phyloP scores from a whole-genome alignment of 257 asterid genomes.

The Cordia subcordata region DNA sequence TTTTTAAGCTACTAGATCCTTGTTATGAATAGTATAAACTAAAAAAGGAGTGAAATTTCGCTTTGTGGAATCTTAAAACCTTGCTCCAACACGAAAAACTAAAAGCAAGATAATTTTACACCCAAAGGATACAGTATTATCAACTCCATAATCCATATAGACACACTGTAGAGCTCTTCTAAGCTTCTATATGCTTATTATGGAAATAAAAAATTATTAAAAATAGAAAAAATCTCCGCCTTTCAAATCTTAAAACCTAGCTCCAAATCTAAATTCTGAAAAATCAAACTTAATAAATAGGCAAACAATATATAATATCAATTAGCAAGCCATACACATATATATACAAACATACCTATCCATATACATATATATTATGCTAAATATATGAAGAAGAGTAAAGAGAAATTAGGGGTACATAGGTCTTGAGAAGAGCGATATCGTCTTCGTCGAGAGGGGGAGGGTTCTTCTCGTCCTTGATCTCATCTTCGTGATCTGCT shows the following conservation, averaged over 20 bases:
- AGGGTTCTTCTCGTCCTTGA: constrained; percentile 94
- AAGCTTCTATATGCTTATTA: too few species aligned
- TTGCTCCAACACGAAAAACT: background rate
- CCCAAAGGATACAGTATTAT: too few species aligned
- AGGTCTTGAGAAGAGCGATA: constrained; percentile 90
- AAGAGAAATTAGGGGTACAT: constrained; percentile 30
- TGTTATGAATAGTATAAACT: too few species aligned
- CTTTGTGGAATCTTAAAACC: background rate
- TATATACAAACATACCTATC: background rate
- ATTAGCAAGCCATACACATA: too few species aligned
- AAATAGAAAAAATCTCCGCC: too few species aligned
- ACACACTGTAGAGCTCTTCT: too few species aligned
- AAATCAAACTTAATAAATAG: too few species aligned
- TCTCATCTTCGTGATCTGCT: constrained; percentile 62
- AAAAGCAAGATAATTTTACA: background rate
- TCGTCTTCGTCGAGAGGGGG: constrained; percentile 88
- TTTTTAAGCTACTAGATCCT: too few species aligned
- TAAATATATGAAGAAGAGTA: background rate
- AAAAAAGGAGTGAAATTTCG: too few species aligned
- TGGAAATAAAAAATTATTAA: too few species aligned
- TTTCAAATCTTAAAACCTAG: background rate
- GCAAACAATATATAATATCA: too few species aligned
- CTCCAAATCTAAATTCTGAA: background rate
- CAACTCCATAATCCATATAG: too few species aligned
- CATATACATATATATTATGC: background rate